phyloP scores from a whole-genome alignment of 1,284 basidiomycete genomes.

The Anthracocystis walkeri region DNA sequence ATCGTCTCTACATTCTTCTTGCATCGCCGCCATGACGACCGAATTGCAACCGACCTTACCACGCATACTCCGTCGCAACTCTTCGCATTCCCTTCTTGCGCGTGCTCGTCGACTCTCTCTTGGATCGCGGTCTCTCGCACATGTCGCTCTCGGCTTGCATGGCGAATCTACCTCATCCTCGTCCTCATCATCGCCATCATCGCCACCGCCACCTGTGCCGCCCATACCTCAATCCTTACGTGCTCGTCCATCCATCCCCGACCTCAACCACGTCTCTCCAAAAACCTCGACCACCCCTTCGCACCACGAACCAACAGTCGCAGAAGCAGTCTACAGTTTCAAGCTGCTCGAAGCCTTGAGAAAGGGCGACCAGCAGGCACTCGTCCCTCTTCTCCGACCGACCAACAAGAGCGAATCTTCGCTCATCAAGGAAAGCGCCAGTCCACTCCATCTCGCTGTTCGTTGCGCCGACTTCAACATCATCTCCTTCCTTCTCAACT shows the following conservation, averaged over 20 bases:
- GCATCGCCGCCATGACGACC: conserved; percentile 5
- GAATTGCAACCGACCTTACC: background rate
- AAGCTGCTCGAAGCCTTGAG: conserved; percentile 80
- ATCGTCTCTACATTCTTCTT: background rate
- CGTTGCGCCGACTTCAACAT: conserved; percentile 76
- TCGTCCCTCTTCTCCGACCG: conserved; percentile 66
- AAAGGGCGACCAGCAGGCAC: conserved; percentile 51
- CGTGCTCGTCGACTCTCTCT: conserved; percentile 30
- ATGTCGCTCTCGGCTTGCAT: conserved; percentile 9
- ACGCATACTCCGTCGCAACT: conserved; percentile 13
- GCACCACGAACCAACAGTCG: conserved; percentile 21
- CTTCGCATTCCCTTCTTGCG: conserved; percentile 18
- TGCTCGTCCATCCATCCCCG: background rate
- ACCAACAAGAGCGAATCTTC: conserved; percentile 13
- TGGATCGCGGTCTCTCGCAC: conserved; percentile 17
- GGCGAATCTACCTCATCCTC: background rate
- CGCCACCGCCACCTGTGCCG: conserved; percentile 18
- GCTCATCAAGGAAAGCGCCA: conserved; percentile 56
- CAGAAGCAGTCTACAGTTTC: conserved; percentile 73
- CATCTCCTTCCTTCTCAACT: conserved; percentile 77
- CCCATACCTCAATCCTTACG: conserved; percentile 14
- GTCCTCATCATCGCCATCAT: background rate
- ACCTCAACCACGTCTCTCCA: background rate
- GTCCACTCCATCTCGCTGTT: conserved; percentile 85
- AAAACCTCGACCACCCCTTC: background rate